phyloP scores from a whole-genome alignment of 2,329 filamentous ascomycete genomes.

The Colletotrichum sp. region DNA sequence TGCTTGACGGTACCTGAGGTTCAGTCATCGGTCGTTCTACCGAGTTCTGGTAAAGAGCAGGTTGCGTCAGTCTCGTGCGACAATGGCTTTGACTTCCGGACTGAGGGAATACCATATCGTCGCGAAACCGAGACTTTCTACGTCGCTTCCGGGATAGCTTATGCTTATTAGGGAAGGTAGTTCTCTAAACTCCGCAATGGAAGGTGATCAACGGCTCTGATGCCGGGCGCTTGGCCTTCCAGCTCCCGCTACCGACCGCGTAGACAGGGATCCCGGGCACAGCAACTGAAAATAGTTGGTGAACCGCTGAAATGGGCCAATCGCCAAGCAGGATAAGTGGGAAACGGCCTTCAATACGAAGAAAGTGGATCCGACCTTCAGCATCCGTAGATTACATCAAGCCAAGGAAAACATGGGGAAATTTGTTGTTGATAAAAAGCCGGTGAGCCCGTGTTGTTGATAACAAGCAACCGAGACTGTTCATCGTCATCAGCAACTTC shows the following conservation, averaged over 20 bases:
- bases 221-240: background rate
- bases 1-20: background rate
- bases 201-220: background rate
- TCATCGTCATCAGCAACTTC: background rate
- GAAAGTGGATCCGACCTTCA: background rate
- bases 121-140: background rate
- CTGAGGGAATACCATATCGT: background rate
- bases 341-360: constrained; percentile 8
- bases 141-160: background rate
- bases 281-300: background rate
- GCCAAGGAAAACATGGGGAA: background rate
- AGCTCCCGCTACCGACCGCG: background rate
- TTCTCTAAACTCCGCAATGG: background rate
- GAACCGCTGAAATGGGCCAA: background rate
- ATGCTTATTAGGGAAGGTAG: background rate
- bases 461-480: background rate
- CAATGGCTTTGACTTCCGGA: background rate
- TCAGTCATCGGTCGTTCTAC: background rate
- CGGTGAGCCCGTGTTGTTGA: background rate
- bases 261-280: background rate
- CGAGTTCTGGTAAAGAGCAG: background rate
- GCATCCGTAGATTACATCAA: background rate
- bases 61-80: background rate
- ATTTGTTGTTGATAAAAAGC: background rate
- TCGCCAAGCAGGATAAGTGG: background rate